Evolutionary conservation across 352 stramenopile species (phyloP).

Genomic region (Peronosclerospora sorghi): DNA sequence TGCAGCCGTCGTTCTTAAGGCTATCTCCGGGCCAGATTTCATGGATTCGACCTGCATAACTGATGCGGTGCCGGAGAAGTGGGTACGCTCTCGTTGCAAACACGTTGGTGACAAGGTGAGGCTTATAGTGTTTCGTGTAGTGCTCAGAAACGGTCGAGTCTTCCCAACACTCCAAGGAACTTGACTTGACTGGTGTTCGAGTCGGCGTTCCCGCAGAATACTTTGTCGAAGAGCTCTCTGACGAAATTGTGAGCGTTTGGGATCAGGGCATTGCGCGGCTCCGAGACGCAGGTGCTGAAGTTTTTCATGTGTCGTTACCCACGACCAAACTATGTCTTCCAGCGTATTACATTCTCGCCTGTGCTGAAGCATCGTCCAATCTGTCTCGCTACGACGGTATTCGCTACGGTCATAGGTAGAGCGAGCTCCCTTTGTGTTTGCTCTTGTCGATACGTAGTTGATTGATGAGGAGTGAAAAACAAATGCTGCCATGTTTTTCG

Average conservation of each 20-base stretch:
- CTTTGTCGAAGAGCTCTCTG: conserved; percentile 84
- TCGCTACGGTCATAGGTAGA: conserved; percentile 75
- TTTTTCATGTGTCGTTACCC: conserved; percentile 65
- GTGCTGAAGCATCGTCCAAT: conserved; percentile 96
- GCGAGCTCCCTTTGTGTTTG: background rate
- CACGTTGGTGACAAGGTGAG: background rate
- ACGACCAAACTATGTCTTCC: conserved; percentile 85
- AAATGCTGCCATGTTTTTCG: background rate
- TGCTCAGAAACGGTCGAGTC: conserved; percentile 26
- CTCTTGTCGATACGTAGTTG: background rate
- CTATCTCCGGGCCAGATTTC: conserved; percentile 66
- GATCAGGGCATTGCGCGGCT: conserved; percentile 64
- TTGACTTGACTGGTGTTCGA: conserved; percentile 61
- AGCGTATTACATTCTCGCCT: conserved; percentile 97
- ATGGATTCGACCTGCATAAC: conserved; percentile 78
- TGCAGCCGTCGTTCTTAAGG: conserved; percentile 60
- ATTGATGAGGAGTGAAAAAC: too few species aligned
- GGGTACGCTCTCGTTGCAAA: conserved; percentile 28
- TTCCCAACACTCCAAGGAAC: conserved; percentile 12
- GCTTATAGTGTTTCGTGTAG: conserved; percentile 8
- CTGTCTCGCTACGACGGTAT: conserved; percentile 96
- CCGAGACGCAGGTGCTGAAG: conserved; percentile 49
- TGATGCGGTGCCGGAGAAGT: conserved; percentile 30
- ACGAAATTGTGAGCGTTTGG: conserved; percentile 81
- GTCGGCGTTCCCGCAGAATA: conserved; percentile 93